phyloP scores from a whole-genome alignment of 2,329 filamentous ascomycete genomes.

The Fusarium keratoplasticum region DNA sequence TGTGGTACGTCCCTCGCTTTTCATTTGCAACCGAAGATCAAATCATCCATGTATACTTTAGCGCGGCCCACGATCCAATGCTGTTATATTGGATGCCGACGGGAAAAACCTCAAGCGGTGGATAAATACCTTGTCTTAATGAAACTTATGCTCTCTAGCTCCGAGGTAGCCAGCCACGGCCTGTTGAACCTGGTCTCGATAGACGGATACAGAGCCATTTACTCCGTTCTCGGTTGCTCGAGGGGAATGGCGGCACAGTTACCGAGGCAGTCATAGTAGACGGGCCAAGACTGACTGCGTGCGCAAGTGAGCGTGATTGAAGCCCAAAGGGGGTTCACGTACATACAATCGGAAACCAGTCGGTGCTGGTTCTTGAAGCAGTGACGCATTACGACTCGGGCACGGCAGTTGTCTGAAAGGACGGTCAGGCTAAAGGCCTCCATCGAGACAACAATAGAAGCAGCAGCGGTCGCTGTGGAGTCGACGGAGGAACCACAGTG shows the following conservation, averaged over 20 bases:
- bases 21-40: conserved; percentile 25
- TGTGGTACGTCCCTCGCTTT: neutral
- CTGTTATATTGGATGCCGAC: conserved; percentile 16
- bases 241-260: conserved; percentile 9
- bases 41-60: conserved; percentile 20
- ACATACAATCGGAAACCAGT: conserved; percentile 4
- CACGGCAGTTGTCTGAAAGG: conserved; percentile 36
- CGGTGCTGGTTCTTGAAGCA: neutral
- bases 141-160: conserved; percentile 14
- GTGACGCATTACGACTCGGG: conserved; percentile 22
- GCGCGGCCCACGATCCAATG: conserved; percentile 23
- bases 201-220: conserved; percentile 4
- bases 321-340: conserved; percentile 3
- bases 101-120: conserved; percentile 24
- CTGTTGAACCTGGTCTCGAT: conserved; percentile 5
- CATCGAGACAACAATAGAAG: conserved; percentile 32
- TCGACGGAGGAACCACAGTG: conserved; percentile 21
- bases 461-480: conserved; percentile 31
- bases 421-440: conserved; percentile 37
- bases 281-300: neutral
- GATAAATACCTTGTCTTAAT: conserved; percentile 24
- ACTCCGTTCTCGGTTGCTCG: neutral
- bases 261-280: conserved; percentile 26
- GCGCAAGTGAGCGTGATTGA: conserved; percentile 2
- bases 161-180: conserved; percentile 7